Base-by-base conservation (phyloP, 2,329 filamentous ascomycete genomes). In the Emericellopsis atlantica region DNA sequence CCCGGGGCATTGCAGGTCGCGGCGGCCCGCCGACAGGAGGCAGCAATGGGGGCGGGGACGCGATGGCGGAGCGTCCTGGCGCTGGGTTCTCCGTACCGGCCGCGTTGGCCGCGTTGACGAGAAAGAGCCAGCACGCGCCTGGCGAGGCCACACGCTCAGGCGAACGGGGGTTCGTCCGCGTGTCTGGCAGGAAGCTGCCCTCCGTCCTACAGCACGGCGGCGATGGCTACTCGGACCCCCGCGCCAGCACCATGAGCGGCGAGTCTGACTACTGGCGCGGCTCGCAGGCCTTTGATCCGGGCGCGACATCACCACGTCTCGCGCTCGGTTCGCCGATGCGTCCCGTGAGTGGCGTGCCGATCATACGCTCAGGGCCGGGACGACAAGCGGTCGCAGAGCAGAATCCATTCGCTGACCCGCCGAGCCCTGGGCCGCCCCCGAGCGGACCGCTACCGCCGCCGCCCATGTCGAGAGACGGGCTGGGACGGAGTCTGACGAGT, bases 311-410 rank as follows among this genome's bases (percentile, higher is more conserved):
- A 9, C 60, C 53, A 35, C 65, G 65, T 42, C 57, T 77, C 29
- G 67, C 74, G 7, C 60, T 78, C 9, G 74, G 74, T 15, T 61
- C 66, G 8, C 72, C 74, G 6, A 78, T 78, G 72, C 66, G 74
- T 36, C 73, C 73, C 24, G 67, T 74, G 41, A 79, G 75, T 51
- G 74, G 76, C 9, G 60, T 78, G 4, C 69, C 72, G n/a, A 63
- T 79, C 26, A 70, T 79, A 53, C 68, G 77, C 45, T 70, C 74
- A n/a, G 74, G 79, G n/a, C 80, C 80, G 14, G 76, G 72, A 15
- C 70, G 77, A 41, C 78, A 74, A 4, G 74, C 79, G 1, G 61
- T 81, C 14, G 71, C 73, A 43, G 70, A 74, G 44, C 64, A 70
- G 39, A 67, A 64, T 21, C 70, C 72, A 0, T 73, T 73, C 42